These are phyloP conservation scores for Diaporthe eres DNA, from an alignment of 2,329 filamentous ascomycete species.

Conservation along the genomic window DNA sequence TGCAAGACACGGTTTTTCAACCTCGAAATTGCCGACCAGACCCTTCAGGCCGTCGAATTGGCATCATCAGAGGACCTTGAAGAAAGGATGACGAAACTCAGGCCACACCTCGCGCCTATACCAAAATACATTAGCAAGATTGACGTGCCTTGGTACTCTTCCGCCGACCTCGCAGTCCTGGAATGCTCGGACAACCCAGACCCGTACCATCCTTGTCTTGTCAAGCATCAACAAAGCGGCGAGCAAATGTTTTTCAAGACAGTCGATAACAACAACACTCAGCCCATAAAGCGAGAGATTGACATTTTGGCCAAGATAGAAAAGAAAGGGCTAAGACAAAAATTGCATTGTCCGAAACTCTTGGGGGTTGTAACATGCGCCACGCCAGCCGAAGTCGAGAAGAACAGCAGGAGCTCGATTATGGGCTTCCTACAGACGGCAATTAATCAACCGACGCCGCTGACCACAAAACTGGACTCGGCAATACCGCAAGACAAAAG, in stretches of 20 bases:
- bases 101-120: constrained; percentile 14
- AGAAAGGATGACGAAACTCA: constrained; percentile 23
- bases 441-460: constrained; percentile 15
- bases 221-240: not conserved
- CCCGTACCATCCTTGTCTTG: constrained; percentile 29
- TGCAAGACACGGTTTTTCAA: constrained; percentile 10
- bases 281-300: constrained; percentile 33
- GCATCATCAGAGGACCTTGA: constrained; percentile 7
- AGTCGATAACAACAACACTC: constrained; percentile 32
- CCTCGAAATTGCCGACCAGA: not conserved
- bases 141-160: constrained; percentile 28
- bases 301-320: constrained; percentile 2
- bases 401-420: constrained; percentile 5
- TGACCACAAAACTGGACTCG: constrained; percentile 30
- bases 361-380: constrained; percentile 21
- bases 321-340: constrained; percentile 15
- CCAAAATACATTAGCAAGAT: constrained; percentile 31
- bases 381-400: not conserved
- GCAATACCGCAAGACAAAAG: constrained; percentile 15
- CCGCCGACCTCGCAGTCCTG: constrained; percentile 11
- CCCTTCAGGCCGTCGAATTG: not conserved
- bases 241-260: constrained; percentile 31
- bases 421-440: constrained; percentile 35
- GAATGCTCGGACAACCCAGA: constrained; percentile 8
- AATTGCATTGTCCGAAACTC: constrained; percentile 9